Conservation (phyloP, 164 flowering plant species). For the Stephania yunnanensis region DNA sequence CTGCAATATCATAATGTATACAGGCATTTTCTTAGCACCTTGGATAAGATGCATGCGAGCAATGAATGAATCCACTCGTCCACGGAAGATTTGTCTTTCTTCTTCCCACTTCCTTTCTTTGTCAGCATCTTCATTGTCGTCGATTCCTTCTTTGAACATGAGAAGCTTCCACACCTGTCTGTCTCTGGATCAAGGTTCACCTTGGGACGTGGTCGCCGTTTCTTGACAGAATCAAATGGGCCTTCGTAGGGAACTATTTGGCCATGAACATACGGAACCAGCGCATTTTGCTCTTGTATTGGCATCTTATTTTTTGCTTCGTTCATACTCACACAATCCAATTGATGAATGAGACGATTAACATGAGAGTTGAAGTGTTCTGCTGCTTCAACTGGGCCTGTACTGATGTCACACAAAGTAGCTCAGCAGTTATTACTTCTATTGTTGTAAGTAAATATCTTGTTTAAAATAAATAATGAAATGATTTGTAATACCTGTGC, state of each 20-base stretch:
- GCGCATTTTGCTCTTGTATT: constrained; percentile 31
- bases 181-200: constrained; percentile 92
- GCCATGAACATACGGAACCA: constrained; percentile 60
- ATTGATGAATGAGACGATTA: constrained; percentile 33
- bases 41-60: constrained; percentile 98
- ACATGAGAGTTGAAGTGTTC: constrained; percentile 22
- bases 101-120: constrained; percentile 88
- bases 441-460: background rate
- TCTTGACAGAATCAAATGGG: constrained; percentile 33
- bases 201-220: constrained; percentile 58
- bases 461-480: background rate
- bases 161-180: constrained; percentile 79
- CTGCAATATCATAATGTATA: background rate
- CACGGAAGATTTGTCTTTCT: constrained; percentile 66
- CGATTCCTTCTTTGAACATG: constrained; percentile 51
- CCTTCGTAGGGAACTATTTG: constrained; percentile 55
- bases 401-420: constrained; percentile 11
- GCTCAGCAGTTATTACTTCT: background rate
- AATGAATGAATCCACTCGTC: constrained; percentile 81
- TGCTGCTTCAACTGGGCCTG: constrained; percentile 34
- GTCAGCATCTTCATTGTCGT: constrained; percentile 60
- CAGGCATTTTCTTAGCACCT: constrained; percentile 39
- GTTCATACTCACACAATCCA: constrained; percentile 38
- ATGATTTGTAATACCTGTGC: constrained; percentile 20
- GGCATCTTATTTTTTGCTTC: constrained; percentile 17